These are phyloP conservation scores for Leptosphaerulina australis DNA, from an alignment of 2,329 filamentous ascomycete species.

Conservation along the genomic window DNA sequence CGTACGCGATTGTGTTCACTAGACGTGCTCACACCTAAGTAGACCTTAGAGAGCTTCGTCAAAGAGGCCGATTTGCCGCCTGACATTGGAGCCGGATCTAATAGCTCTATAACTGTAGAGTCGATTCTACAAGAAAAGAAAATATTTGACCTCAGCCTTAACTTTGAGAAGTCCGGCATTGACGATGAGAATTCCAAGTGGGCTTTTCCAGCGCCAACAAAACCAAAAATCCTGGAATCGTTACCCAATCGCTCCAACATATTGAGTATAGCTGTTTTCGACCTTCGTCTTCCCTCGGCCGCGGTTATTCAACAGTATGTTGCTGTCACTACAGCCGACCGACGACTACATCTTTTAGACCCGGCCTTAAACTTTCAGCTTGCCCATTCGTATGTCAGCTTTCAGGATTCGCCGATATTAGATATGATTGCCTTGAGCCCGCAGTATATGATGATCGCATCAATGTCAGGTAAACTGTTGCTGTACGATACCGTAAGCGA, in stretches of 20 bases:
- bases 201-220: constrained; percentile 54
- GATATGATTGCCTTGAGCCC: constrained; percentile 54
- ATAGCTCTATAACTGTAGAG: constrained; percentile 62
- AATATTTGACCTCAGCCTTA: constrained; percentile 60
- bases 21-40: constrained; percentile 17
- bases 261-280: constrained; percentile 56
- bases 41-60: constrained; percentile 65
- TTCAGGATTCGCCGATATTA: constrained; percentile 61
- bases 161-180: constrained; percentile 61
- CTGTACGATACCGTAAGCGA: constrained; percentile 53
- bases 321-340: constrained; percentile 47
- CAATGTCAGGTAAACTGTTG: constrained; percentile 64
- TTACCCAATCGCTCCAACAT: constrained; percentile 60
- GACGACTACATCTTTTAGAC: constrained; percentile 56
- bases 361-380: constrained; percentile 42
- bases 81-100: constrained; percentile 54
- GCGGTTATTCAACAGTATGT: constrained; percentile 31
- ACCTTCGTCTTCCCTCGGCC: constrained; percentile 34
- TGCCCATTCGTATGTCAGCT: constrained; percentile 44
- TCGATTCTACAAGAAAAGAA: constrained; percentile 66
- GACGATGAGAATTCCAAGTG: constrained; percentile 54
- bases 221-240: constrained; percentile 50
- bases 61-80: constrained; percentile 60
- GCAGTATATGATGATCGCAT: constrained; percentile 59
- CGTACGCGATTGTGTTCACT: constrained; percentile 16